phyloP scores from a whole-genome alignment of 176 grass and related monocot species.

The Saccharum officinarum region DNA sequence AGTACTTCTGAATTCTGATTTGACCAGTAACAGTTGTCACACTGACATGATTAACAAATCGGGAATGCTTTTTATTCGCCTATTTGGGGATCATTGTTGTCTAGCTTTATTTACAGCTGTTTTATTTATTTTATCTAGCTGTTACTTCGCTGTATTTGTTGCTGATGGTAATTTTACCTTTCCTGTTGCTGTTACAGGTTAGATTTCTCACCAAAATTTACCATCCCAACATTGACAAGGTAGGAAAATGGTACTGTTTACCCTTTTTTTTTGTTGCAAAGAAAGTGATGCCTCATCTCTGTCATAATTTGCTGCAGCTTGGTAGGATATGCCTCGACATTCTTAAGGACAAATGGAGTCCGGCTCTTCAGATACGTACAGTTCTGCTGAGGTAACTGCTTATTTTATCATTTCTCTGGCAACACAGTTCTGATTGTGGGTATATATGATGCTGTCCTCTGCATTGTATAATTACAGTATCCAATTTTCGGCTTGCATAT shows the following conservation, averaged over 20 bases:
- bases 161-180: not conserved
- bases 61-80: not conserved
- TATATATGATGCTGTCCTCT: not conserved
- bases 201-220: conserved; percentile 98
- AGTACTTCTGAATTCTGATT: not conserved
- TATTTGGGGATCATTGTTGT: not conserved
- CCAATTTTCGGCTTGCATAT: not conserved
- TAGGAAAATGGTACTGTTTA: conserved; percentile 17
- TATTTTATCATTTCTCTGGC: not conserved
- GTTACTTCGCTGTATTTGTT: not conserved
- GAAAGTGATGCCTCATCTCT: not conserved
- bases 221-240: conserved; percentile 96
- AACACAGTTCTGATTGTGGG: not conserved
- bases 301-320: conserved; percentile 50
- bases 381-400: conserved; percentile 71
- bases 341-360: conserved; percentile 94
- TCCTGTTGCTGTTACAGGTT: conserved; percentile 52
- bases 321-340: conserved; percentile 91
- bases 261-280: not conserved
- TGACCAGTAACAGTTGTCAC: not conserved
- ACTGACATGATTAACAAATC: not conserved
- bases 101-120: conserved; percentile 6
- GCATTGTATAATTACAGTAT: not conserved
- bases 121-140: not conserved
- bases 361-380: conserved; percentile 82